Conservation (phyloP, 352 stramenopile species). For the Globisporangium viniferum region DNA sequence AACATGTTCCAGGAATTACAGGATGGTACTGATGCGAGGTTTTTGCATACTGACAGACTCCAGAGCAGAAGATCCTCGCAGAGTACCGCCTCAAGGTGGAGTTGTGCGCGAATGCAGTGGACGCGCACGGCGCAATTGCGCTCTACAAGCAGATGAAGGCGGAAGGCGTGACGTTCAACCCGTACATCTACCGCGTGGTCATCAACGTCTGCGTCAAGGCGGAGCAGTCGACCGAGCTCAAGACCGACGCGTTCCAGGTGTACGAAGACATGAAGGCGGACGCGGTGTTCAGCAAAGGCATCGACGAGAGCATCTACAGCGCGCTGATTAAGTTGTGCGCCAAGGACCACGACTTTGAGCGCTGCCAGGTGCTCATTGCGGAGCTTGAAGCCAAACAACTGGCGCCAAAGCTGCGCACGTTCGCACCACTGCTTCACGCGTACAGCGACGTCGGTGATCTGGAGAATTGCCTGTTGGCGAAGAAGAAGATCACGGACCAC, state of each 20-base stretch:
- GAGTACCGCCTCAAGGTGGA: slow-evolving; percentile 46
- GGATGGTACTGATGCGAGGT: background rate
- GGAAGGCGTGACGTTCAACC: slow-evolving; percentile 22
- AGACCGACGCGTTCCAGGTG: slow-evolving; percentile 42
- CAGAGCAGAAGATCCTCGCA: slow-evolving; percentile 32
- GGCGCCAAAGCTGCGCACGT: slow-evolving; percentile 68
- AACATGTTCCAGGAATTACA: background rate
- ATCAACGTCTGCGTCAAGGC: slow-evolving; percentile 62
- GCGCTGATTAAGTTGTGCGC: slow-evolving; percentile 75
- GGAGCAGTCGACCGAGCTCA: slow-evolving; percentile 29
- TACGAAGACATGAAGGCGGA: slow-evolving; percentile 69
- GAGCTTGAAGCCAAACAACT: slow-evolving; percentile 48
- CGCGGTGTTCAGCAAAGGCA: slow-evolving; percentile 19
- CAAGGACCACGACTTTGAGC: slow-evolving; percentile 53
- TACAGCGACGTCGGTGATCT: slow-evolving; percentile 54
- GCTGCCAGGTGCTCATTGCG: slow-evolving; percentile 43
- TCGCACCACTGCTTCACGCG: slow-evolving; percentile 59
- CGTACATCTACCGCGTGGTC: slow-evolving; percentile 59
- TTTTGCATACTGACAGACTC: slow-evolving; percentile 25
- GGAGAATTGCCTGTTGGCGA: slow-evolving; percentile 51
- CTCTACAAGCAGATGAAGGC: slow-evolving; percentile 56
- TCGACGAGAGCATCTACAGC: slow-evolving; percentile 70
- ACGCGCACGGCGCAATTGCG: slow-evolving; percentile 37
- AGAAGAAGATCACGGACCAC: slow-evolving; percentile 43
- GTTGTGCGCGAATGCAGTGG: slow-evolving; percentile 32